phyloP scores from a whole-genome alignment of 1,139 yeast species.

The Wickerhamiella pararugosa region DNA sequence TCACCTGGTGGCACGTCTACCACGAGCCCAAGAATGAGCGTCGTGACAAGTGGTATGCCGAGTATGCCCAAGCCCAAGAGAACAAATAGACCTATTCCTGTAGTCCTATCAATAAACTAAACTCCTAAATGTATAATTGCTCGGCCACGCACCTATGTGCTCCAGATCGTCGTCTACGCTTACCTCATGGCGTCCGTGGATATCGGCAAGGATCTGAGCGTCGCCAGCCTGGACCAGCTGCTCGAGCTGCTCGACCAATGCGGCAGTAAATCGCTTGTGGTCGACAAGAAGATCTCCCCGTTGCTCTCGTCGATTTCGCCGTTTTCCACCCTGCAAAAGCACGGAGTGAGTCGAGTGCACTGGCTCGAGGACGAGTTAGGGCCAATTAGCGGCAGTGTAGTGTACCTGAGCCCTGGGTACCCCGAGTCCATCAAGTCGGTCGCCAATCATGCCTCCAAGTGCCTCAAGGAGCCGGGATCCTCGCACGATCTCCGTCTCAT shows the following conservation, averaged over 20 bases:
- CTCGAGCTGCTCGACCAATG: constrained; percentile 23
- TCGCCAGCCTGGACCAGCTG: constrained; percentile 20
- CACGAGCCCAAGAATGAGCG: constrained; percentile 58
- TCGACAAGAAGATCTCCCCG: constrained; percentile 42
- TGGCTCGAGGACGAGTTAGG: constrained; percentile 32
- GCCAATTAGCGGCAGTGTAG: constrained; percentile 4
- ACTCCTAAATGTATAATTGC: background rate
- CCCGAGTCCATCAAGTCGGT: constrained; percentile 17
- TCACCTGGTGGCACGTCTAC: constrained; percentile 58
- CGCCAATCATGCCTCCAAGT: constrained; percentile 18
- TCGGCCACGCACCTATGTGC: background rate
- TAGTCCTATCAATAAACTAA: background rate
- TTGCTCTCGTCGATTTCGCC: constrained; percentile 46
- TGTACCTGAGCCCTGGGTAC: constrained; percentile 16
- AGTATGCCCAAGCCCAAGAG: constrained; percentile 57
- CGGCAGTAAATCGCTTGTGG: constrained; percentile 29
- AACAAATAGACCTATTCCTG: constrained; percentile 22
- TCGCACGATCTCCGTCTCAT: constrained; percentile 14
- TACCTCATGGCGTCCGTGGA: background rate
- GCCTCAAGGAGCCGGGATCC: constrained; percentile 11
- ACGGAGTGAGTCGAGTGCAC: constrained; percentile 43
- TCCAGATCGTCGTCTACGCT: background rate
- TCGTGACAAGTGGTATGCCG: constrained; percentile 79
- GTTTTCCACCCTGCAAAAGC: constrained; percentile 37
- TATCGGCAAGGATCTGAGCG: constrained; percentile 4